Evolutionary conservation across 2,329 filamentous ascomycete genomes (phyloP), one percentile per base, ranked within the genome.

Genomic region (Laburnicola sp.): DNA sequence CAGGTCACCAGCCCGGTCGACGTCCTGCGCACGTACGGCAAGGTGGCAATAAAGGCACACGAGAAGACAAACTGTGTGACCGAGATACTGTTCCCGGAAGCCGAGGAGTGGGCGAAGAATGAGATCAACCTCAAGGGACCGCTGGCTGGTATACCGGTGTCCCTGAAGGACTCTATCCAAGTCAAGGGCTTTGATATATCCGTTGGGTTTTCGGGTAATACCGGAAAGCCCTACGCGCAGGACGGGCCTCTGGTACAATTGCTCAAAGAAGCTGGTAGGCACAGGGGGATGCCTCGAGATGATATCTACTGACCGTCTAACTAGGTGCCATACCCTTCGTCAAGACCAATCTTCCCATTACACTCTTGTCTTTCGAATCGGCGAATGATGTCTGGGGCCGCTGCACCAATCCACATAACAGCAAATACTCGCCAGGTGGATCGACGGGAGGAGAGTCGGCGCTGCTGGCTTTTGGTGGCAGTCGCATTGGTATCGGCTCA

Each of bases 301-400:
- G 27, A 34, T n/a, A n/a, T 9, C 30, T 11, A 23, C 46, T 60
- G 32, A 63, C 45, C 30, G n/a, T 31, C 16, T 16, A 16, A 26
- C 8, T 28, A 79, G 82, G 92, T 22, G 91, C 92, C 0, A 81
- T 97, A 2, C 92, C 92, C 0, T 96, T 96, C 68, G 90, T 92
- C 57, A 97, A 97, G 78, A 97, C 92, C 0, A 94, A 94, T 56
- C 71, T 95, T 2, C 93, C 92, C 4, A 88, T 93, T 50, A 96
- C 91, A 0, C 81, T 96, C 1, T 80, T 96, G 35, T 91, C 87
- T 50, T 96, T 96, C 64, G 91, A 96, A 72, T 91, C 88, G 11
- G 84, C 84, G 45, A 87, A 86, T 62, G 83, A 85, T 54, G 78
- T 97, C 21, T 97, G 92, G 90, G 92, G 93, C 6, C 82, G 85